Percentiles rank a stretch among this genome's conserved stretches.
Conservation (phyloP, 2,329 filamentous ascomycete species). For the Alternaria sp. region DNA sequence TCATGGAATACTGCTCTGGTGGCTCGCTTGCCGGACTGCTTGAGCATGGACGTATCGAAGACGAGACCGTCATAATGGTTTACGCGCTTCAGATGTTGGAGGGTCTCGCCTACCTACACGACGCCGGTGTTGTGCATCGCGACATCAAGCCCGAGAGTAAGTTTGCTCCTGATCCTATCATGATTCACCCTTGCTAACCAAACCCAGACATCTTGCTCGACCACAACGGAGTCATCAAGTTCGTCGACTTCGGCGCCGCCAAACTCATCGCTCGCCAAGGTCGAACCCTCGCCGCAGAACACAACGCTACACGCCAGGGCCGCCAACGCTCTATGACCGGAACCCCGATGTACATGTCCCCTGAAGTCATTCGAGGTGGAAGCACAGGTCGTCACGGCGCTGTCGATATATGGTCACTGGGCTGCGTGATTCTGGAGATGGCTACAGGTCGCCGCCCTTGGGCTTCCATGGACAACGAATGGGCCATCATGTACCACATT, state of each 20-base stretch:
- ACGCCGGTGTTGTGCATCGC: conserved; percentile 89
- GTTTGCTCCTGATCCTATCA: conserved; percentile 44
- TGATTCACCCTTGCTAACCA: neutral
- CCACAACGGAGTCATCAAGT: conserved; percentile 98
- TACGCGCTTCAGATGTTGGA: conserved; percentile 94
- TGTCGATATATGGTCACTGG: conserved; percentile 94
- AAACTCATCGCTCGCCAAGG: conserved; percentile 96
- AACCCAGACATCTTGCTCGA: conserved; percentile 82
- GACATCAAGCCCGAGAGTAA: conserved; percentile 97
- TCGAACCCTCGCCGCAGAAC: conserved; percentile 76
- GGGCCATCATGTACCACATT: conserved; percentile 99
- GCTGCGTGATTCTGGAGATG: conserved; percentile 98
- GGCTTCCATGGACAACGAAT: conserved; percentile 97
- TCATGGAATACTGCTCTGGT: conserved; percentile 99
- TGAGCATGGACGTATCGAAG: conserved; percentile 95
- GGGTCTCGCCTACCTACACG: conserved; percentile 90
- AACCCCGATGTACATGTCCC: conserved; percentile 99
- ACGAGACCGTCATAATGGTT: conserved; percentile 96
- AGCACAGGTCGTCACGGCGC: conserved; percentile 76
- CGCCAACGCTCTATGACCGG: conserved; percentile 91
- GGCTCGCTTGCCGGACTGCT: conserved; percentile 88
- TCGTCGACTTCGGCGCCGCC: conserved; percentile 96
- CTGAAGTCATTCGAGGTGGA: conserved; percentile 92
- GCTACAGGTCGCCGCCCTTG: conserved; percentile 92
- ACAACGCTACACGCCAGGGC: conserved; percentile 57